Evolutionary conservation across 1,284 basidiomycete species (phyloP).

Genomic region (Rhodotorula glutinis): DNA sequence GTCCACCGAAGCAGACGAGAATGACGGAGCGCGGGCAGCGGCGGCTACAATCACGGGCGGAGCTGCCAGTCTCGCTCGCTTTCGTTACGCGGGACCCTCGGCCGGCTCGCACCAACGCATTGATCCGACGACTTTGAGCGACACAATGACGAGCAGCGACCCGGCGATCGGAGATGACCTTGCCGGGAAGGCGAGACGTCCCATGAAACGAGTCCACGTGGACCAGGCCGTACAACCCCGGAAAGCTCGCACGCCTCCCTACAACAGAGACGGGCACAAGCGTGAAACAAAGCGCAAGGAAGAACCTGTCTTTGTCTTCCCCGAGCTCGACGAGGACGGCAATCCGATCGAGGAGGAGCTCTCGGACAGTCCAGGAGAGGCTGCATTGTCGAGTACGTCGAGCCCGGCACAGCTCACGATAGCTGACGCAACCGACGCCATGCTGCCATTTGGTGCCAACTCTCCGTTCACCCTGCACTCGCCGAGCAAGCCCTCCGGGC

Average conservation of each 20-base stretch:
- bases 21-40: not conserved
- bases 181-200: not conserved
- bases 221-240: not conserved
- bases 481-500: no score
- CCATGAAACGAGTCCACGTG: not conserved
- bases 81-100: not conserved
- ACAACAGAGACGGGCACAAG: not conserved
- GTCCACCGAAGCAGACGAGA: no score
- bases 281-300: not conserved
- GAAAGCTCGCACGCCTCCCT: not conserved
- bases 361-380: not conserved
- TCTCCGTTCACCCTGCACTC: not conserved
- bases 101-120: not conserved
- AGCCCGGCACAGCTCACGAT: no score
- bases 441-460: no score
- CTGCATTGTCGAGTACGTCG: no score
- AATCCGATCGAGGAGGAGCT: constrained; percentile 9
- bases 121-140: not conserved
- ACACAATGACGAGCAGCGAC: not conserved
- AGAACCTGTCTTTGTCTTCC: constrained; percentile 3
- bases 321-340: constrained; percentile 29
- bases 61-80: not conserved
- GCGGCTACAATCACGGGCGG: not conserved
- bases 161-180: not conserved
- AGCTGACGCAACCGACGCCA: not conserved